Percentiles rank a stretch among this genome's conserved stretches.
Evolutionary conservation across 176 grass and related monocot species (phyloP).

Genomic region (Chrysopogon serrulatus): DNA sequence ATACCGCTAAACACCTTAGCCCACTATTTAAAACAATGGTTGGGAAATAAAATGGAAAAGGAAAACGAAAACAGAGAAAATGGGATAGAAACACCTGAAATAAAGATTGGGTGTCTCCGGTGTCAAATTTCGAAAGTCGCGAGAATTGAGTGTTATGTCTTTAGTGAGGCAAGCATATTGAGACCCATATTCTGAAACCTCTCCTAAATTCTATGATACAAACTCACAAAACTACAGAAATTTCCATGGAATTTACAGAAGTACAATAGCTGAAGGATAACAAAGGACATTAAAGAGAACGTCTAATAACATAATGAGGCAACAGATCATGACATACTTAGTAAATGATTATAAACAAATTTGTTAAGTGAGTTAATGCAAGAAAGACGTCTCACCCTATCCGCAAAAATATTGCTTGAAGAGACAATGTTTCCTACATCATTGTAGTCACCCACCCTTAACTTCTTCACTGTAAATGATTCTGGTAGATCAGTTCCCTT

Average conservation of each 20-base stretch:
- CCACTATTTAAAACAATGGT: no score
- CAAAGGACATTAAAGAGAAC: background rate
- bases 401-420: conserved; percentile 39
- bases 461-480: conserved; percentile 26
- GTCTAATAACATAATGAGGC: background rate
- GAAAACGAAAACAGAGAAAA: background rate
- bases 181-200: background rate
- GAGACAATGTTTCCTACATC: conserved; percentile 42
- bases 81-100: background rate
- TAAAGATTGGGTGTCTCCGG: background rate
- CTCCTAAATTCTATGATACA: background rate
- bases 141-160: background rate
- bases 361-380: background rate
- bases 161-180: background rate
- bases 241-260: background rate
- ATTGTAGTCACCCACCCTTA: conserved; percentile 27
- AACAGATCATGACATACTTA: background rate
- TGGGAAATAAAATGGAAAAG: background rate
- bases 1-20: no score
- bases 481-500: conserved; percentile 39
- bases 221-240: background rate
- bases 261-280: background rate
- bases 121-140: background rate
- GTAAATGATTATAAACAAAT: conserved; percentile 7
- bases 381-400: conserved; percentile 54